Evolutionary conservation across 805 yeast species (phyloP), one percentile per base, ranked within the genome.

Genomic region (Peterozyma xylosa): DNA sequence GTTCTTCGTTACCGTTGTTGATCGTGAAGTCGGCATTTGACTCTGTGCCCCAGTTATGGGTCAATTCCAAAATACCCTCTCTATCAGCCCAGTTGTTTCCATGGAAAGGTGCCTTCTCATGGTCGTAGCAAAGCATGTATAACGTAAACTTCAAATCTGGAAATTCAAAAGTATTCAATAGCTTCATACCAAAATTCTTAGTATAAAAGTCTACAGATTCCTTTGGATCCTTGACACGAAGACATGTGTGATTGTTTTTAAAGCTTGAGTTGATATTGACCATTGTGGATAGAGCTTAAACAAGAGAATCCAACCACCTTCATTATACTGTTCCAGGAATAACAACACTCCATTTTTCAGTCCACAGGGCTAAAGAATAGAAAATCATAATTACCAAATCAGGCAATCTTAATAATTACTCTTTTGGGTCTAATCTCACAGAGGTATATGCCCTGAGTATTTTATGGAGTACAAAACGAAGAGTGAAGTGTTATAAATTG

Each of bases 1-100:
- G 91, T 42, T 82, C 88, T 9, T 72, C 78, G 60, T 93, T 91
- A 47, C 99, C 99, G 57, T 82, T 84, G 66, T 77, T 83, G 40
- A 83, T 62, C 47, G 63, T 70, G 65, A 70, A 88, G 9, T 65
- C 60, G 2, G 69, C 63, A 50, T 79, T 81, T 46, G 61, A 62
- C 63, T 84, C 86, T 39, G 81, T 70, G 10, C 91, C 93, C 66
- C 85, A 80, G 56, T 82, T 76, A 65, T 88, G 95, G 50, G 89
- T 78, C 55, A 91, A 73, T 62, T 89, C 97, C 46, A 91, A 71
- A 15, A 91, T 74, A 43, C 98, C 98, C 49, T 68, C 52, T 50
- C 71, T 60, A 42, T 59, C 63, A 29, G 63, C 54, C 55, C 71
- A 63, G 5, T 69, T 68, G 36, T 55, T 52, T 13, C 67, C 67